Evolutionary conservation across 371 early-diverging fungal species (phyloP).

Genomic region (Syncephalastrum contaminatum): DNA sequence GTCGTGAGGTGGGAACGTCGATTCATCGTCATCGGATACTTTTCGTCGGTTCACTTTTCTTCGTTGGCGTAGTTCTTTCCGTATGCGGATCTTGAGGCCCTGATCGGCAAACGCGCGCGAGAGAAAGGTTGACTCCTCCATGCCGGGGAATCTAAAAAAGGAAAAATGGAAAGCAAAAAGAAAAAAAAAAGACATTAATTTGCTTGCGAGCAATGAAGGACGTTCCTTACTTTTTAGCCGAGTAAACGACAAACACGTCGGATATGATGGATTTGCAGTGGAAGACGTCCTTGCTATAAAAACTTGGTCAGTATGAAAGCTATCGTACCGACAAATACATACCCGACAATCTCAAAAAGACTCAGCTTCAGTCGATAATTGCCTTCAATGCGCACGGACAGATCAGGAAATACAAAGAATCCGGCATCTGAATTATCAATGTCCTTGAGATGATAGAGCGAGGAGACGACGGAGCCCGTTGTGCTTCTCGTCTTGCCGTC

Average conservation of each 20-base stretch:
- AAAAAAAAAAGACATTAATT: neutral
- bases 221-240: constrained; percentile 72
- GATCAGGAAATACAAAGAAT: constrained; percentile 95
- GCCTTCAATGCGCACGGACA: constrained; percentile 91
- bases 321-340: constrained; percentile 11
- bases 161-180: neutral
- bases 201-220: neutral
- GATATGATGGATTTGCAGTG: constrained; percentile 81
- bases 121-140: constrained; percentile 90
- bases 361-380: constrained; percentile 85
- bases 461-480: constrained; percentile 88
- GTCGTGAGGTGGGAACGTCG: neutral
- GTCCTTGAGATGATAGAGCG: constrained; percentile 86
- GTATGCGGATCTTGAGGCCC: constrained; percentile 91
- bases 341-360: constrained; percentile 86
- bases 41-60: constrained; percentile 25
- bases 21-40: constrained; percentile 16
- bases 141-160: constrained; percentile 78
- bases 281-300: constrained; percentile 65
- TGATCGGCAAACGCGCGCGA: constrained; percentile 93
- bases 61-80: constrained; percentile 62
- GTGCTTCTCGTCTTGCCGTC: constrained; percentile 77
- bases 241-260: constrained; percentile 79
- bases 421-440: constrained; percentile 86
- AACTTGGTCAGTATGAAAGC: neutral